A percentile compares a stretch with the other conserved stretches of the same genome.
Conservation (phyloP, 305 asterid species). For the Solanum aculeatissimum region DNA sequence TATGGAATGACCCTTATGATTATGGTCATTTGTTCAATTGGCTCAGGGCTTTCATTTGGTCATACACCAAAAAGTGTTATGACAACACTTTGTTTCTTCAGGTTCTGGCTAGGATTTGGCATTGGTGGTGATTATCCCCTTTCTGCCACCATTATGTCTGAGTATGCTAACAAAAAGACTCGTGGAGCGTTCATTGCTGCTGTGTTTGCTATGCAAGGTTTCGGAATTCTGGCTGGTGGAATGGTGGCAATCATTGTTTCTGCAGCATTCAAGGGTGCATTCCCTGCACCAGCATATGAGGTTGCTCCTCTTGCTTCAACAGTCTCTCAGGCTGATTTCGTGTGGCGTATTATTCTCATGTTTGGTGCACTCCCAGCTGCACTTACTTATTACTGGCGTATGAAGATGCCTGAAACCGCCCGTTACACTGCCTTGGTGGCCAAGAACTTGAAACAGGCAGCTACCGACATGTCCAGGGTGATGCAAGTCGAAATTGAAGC, state of each 20-base stretch:
- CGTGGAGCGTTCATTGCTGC: conserved; percentile 53
- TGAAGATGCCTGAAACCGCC: conserved; percentile 78
- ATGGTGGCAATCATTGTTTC: conserved; percentile 28
- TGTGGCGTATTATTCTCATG: conserved; percentile 55
- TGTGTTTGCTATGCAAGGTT: conserved; percentile 59
- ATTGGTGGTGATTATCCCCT: conserved; percentile 63
- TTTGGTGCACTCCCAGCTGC: conserved; percentile 62
- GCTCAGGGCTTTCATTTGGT: conserved; percentile 41
- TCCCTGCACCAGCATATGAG: conserved; percentile 25
- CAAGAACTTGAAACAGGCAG: conserved; percentile 51
- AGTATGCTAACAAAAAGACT: conserved; percentile 50
- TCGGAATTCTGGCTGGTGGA: conserved; percentile 46
- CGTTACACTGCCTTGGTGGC: conserved; percentile 73
- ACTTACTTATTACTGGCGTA: conserved; percentile 57
- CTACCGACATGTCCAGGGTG: conserved; percentile 46
- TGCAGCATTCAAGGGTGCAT: conserved; percentile 17
- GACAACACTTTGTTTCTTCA: conserved; percentile 52
- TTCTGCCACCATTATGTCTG: conserved; percentile 61
- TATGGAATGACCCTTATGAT: conserved; percentile 26
- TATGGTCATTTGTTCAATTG: conserved; percentile 25
- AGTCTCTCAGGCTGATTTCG: conserved; percentile 41
- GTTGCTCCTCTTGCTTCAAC: conserved; percentile 18
- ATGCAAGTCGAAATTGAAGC: conserved; percentile 39
- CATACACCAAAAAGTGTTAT: conserved; percentile 32
- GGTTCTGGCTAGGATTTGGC: conserved; percentile 61